Evolutionary conservation across 768 basidiomycete species (phyloP), one percentile per base, ranked within the genome.

Genomic region (Phaffia australis): DNA sequence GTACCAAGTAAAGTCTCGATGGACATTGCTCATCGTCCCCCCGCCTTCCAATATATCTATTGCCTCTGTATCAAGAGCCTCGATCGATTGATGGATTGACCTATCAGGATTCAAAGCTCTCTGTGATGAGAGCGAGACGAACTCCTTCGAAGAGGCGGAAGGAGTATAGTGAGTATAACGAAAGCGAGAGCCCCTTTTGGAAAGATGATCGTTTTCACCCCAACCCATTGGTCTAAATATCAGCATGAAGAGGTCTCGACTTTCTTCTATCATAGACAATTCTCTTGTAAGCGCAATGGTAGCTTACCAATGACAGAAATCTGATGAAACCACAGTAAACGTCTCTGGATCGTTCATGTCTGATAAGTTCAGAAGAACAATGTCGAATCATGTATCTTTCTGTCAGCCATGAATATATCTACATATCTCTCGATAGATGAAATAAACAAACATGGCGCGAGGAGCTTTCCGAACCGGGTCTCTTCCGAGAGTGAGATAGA

Each of bases 281-380:
- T 42, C 11, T 11, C 35, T 42, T 18, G 21, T n/a, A 65, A 5
- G 35, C 35, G 11, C 35, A 42, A 4, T 42, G 3, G 16, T 8
- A 42, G 70, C 83, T 69, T 63, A 92, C 93, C 95, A 99, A 75
- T 99, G 95, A 74, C 95, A 98, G 75, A 99, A 99, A 76, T 99
- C 95, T 66, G 88, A 89, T 5, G 93, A 97, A 60, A 95, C 82
- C 54, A 98, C 85, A 72, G 85, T 91, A 69, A 98, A 80, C 0
- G 91, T 97, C 68, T 87, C 84, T 1, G 85, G 83, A 68, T 84
- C 79, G 3, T 82, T 80, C 60, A 97, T 81, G 76, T 88, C 66
- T 67, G 60, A 2, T 8, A 1, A 55, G 52, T 42, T 42, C 11
- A 19, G 21, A 21, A 54, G 1, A 11, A 18, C 18, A 2, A 35